Evolutionary conservation across 169 alveolate genomes (phyloP), one percentile per base, ranked within the genome.

Genomic region (Plasmodium malariae): DNA sequence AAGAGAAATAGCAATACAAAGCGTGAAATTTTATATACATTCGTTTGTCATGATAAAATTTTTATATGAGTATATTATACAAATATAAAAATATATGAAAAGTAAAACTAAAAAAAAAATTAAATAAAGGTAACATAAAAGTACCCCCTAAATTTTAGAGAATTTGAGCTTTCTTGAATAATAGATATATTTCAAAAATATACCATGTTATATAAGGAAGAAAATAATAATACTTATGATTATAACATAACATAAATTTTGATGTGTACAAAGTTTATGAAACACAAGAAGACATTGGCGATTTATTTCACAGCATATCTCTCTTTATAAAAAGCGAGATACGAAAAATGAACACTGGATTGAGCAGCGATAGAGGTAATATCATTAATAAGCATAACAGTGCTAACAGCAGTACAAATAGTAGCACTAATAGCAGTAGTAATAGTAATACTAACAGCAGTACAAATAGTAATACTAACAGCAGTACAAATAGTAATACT

Each of bases 81-180:
- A 37, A 62, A 34, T 51, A 76, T 76, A 28, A 34, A 62, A 76
- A 63, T 76, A 34, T 63, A 76, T 62, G 89, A 76, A 76, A 48
- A 49, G 9, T 19, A 68, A 51, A 63, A 43, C n/a, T n/a, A n/a
- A n/a, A n/a, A n/a, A n/a, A n/a, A n/a, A n/a, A n/a, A n/a, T n/a
- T n/a, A n/a, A 76, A 76, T 62, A 76, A 63, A 40, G 89, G 89
- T 21, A 76, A 76, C 74, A 45, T 76, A 6, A 60, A 76, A 40
- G 55, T 76, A 34, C 24, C 62, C 59, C 26, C 89, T 21, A 48
- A 21, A 26, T 36, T 76, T 51, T 76, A 28, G 89, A 76, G 1
- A 30, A n/a, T 43, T 32, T 76, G 17, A 63, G 49, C 34, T 28
- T 63, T 34, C 89, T 2, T 63, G 21, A 32, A 21, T 76, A 60